A percentile compares a stretch with the other conserved stretches of the same genome.
Evolutionary conservation across 257 asterid species (phyloP).

Genomic region (Jacaranda copaia): DNA sequence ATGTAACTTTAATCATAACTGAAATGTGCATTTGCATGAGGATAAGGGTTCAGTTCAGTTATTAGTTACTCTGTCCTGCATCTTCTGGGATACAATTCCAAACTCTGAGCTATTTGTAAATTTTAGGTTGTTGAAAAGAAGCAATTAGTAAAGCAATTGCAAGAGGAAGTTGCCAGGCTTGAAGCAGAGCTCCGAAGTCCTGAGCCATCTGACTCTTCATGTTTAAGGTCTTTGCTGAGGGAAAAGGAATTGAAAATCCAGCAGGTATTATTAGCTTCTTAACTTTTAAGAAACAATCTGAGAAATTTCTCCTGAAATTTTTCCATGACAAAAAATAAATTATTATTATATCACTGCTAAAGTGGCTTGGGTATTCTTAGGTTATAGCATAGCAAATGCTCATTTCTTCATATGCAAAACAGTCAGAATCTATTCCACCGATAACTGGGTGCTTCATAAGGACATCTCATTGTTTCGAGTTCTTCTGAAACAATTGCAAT

Average conservation of each 20-base stretch:
- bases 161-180: constrained; percentile 89
- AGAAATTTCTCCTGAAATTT: constrained; percentile 24
- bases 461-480: too few species aligned
- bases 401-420: too few species aligned
- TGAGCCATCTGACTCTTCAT: constrained; percentile 64
- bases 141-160: constrained; percentile 81
- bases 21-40: constrained; percentile 23
- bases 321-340: neutral
- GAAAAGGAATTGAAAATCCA: constrained; percentile 86
- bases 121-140: constrained; percentile 78
- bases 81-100: constrained; percentile 10
- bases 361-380: neutral
- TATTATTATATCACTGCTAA: neutral
- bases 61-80: constrained; percentile 14
- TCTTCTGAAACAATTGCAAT: too few species aligned
- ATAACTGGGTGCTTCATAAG: too few species aligned
- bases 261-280: constrained; percentile 58
- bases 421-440: too few species aligned
- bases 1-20: constrained; percentile 11
- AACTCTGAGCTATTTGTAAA: constrained; percentile 21
- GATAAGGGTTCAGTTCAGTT: constrained; percentile 19
- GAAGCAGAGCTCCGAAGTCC: constrained; percentile 96
- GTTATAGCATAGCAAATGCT: too few species aligned
- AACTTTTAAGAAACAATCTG: neutral
- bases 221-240: constrained; percentile 67